Percentiles rank a stretch among this genome's conserved stretches.
Evolutionary conservation across 768 basidiomycete species (phyloP).

Genomic region (Rhizopogon vinicolor): DNA sequence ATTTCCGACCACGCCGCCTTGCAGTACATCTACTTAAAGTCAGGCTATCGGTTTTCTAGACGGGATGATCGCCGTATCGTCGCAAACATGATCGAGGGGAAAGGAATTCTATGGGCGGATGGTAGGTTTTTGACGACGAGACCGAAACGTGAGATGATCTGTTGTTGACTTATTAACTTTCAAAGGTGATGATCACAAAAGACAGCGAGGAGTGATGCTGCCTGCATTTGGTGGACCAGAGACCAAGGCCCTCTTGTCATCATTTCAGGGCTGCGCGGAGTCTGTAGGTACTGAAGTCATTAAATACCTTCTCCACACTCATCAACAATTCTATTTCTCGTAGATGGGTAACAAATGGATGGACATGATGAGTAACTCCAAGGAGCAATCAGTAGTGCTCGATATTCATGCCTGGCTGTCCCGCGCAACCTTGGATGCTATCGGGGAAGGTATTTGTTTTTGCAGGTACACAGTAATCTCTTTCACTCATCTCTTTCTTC

Average conservation of each 20-base stretch:
- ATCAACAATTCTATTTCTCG: background rate
- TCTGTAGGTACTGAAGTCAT: constrained; percentile 10
- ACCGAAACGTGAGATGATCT: background rate
- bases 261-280: constrained; percentile 37
- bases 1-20: constrained; percentile 45
- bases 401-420: too few relatives aligned
- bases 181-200: constrained; percentile 39
- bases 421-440: constrained; percentile 37
- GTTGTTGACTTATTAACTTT: background rate
- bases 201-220: constrained; percentile 50
- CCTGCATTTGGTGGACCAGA: constrained; percentile 53
- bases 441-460: constrained; percentile 38
- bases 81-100: constrained; percentile 20
- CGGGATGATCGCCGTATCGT: constrained; percentile 18
- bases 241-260: constrained; percentile 43
- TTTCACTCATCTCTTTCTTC: background rate
- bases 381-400: too few relatives aligned
- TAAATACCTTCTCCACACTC: background rate
- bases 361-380: background rate
- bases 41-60: constrained; percentile 40
- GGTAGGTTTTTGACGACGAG: constrained; percentile 25
- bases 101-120: constrained; percentile 35
- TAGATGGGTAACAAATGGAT: constrained; percentile 8
- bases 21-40: constrained; percentile 34
- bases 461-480: background rate